Evolutionary conservation across 2,329 filamentous ascomycete genomes (phyloP), one percentile per base, ranked within the genome.

Genomic region (Exserohilum rostratum): DNA sequence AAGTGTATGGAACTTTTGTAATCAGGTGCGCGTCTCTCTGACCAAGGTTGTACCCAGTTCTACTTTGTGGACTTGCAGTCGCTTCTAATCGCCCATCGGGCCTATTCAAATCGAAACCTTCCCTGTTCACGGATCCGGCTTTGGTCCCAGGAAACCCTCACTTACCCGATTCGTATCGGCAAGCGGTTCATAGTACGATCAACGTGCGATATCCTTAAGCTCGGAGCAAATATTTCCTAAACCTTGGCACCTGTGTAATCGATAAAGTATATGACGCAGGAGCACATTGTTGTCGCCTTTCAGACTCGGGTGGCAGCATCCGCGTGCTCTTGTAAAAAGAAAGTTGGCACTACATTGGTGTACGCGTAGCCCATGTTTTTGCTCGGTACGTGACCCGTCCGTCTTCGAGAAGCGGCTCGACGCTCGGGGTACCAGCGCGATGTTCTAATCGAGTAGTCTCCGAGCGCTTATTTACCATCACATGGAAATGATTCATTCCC

Each of bases 51-150:
- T 50, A 45, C 46, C 51, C 40, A 44, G 46, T 50, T 44, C 39
- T 17, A 27, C 27, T 30, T 46, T 35, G 11, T 18, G 12, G 15
- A 25, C 22, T 50, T 12, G 11, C 30, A 25, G 18, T 48, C 30
- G 30, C 46, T 39, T 43, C 9, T 15, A 27, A 25, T 25, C 7
- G 22, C 22, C 22, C 31, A 50, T 54, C 51, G 46, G 51, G 29
- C 51, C 46, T 54, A 33, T 39, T 50, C 39, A 47, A 39, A 39
- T 50, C 33, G 33, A 54, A 54, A 50, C 39, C 40, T 39, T 54
- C 46, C 51, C 20, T 39, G 30, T 38, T 13, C 34, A 34, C 47
- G 46, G 46, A 29, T 33, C 17, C 17, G 12, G 18, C 25, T 39
- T 43, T 38, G 34, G 27, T 27, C 46, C 30, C 27, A 27, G 15